Evolutionary conservation across 2,329 filamentous ascomycete genomes (phyloP).

Genomic region (Penicillium sp.): DNA sequence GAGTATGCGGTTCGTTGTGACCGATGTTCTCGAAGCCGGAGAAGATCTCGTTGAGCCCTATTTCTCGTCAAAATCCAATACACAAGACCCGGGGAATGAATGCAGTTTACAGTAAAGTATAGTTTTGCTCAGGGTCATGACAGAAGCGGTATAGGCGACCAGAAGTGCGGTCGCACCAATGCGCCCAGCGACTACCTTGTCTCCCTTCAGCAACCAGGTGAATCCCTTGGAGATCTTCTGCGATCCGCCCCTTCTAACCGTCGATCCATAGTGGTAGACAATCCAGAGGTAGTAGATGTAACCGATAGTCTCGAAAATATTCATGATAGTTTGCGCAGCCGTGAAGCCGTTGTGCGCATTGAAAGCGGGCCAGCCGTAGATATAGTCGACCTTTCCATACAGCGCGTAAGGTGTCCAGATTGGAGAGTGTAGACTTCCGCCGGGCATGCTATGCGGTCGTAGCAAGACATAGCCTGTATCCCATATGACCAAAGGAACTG

Average conservation of each 20-base stretch:
- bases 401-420: constrained; percentile 76
- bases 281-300: constrained; percentile 64
- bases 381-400: constrained; percentile 74
- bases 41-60: constrained; percentile 59
- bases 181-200: constrained; percentile 52
- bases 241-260: constrained; percentile 25
- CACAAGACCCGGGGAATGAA: not conserved
- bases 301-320: constrained; percentile 64
- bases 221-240: constrained; percentile 34
- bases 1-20: constrained; percentile 55
- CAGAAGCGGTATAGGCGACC: constrained; percentile 57
- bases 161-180: constrained; percentile 56
- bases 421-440: constrained; percentile 68
- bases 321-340: constrained; percentile 68
- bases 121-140: constrained; percentile 68
- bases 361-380: constrained; percentile 76
- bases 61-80: not conserved
- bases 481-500: constrained; percentile 77
- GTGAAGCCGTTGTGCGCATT: constrained; percentile 71
- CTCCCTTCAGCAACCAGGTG: constrained; percentile 47
- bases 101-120: constrained; percentile 58
- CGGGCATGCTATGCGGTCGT: constrained; percentile 78
- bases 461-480: constrained; percentile 76
- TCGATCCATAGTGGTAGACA: constrained; percentile 46
- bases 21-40: constrained; percentile 61